Evolutionary conservation across 2,329 filamentous ascomycete genomes (phyloP), one percentile per base, ranked within the genome.

Genomic region (Cladosporium sp.): DNA sequence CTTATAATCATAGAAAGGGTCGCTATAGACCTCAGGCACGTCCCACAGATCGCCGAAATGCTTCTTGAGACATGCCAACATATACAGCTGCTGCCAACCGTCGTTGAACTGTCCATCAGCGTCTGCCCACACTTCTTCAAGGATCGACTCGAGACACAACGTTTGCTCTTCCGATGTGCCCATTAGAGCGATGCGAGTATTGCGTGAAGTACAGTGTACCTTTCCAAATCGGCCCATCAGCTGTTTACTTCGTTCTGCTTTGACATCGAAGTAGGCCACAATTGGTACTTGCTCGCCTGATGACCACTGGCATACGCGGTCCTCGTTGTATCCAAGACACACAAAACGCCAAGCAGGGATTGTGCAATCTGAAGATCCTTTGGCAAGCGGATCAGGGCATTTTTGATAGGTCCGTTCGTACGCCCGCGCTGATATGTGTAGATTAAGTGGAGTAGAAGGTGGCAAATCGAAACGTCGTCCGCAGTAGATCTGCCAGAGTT

Each of bases 71-170:
- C 16, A 46, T 16, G 37, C 28, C 52, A 64, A 11, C n/a, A 64
- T 7, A 5, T 56, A 49, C 6, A 64, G 62, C 33, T 64, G 62
- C 18, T 46, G 50, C 62, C 62, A 64, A 1, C 16, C 37, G 5
- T 52, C 52, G 18, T 46, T 10, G 1, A 57, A 52, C 5, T 49
- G 35, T 49, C 26, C 52, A 1, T 31, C 37, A 2, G 16, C 12
- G 21, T 64, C 56, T 16, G 33, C 35, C 62, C 62, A 64, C 26
- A 64, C 23, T n/a, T 64, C 62, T 3, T 35, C 37, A 12, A 29
- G n/a, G 18, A 64, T 23, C 8, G 5, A 10, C 14, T 50, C 26
- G 5, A 50, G 44, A 46, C 40, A 50, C 12, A 14, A 26, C 14
- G 46, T 23, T 23, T 26, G 1, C 5, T 50, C 46, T 14, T 11